These are phyloP conservation scores for Saksenaea vasiformis DNA, from an alignment of 371 early-diverging fungal genomes.

Conservation along the genomic window DNA sequence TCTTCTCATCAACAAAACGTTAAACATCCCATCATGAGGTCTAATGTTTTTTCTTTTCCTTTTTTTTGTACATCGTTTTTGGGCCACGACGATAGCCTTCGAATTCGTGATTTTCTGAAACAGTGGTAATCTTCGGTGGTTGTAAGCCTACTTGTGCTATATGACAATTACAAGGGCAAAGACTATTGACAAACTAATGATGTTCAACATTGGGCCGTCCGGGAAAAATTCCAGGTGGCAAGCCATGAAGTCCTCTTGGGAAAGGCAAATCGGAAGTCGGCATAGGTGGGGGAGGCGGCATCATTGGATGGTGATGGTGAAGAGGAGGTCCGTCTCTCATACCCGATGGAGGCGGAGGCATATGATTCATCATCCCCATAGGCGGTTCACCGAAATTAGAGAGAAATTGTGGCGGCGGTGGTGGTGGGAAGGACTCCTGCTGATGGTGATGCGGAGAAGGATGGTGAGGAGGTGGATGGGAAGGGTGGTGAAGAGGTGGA, in stretches of 20 bases:
- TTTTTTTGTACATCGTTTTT: too few species aligned
- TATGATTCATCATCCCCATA: slow-evolving; percentile 21
- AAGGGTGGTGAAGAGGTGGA: slow-evolving; percentile 15
- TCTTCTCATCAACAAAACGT: too few species aligned
- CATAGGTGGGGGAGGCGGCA: slow-evolving; percentile 11
- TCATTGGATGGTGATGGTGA: slow-evolving; percentile 15
- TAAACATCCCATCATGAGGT: too few species aligned
- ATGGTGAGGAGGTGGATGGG: slow-evolving; percentile 23
- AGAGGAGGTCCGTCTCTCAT: slow-evolving; percentile 25
- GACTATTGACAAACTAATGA: slow-evolving; percentile 2
- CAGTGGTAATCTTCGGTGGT: background rate
- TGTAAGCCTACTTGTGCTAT: slow-evolving; percentile 4
- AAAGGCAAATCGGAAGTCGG: slow-evolving; percentile 6
- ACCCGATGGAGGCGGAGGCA: slow-evolving; percentile 30
- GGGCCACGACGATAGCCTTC: background rate
- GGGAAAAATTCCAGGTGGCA: slow-evolving; percentile 21
- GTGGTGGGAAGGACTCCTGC: slow-evolving; percentile 18
- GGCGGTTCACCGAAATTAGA: slow-evolving; percentile 22
- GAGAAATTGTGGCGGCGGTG: slow-evolving; percentile 33
- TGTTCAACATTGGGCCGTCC: background rate
- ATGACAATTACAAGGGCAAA: background rate
- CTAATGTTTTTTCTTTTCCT: too few species aligned
- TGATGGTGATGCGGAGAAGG: slow-evolving; percentile 18
- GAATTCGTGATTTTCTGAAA: background rate
- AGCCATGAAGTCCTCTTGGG: slow-evolving; percentile 13